Conservation (phyloP, 2,329 filamentous ascomycete genomes). For the Myotisia sp. region DNA sequence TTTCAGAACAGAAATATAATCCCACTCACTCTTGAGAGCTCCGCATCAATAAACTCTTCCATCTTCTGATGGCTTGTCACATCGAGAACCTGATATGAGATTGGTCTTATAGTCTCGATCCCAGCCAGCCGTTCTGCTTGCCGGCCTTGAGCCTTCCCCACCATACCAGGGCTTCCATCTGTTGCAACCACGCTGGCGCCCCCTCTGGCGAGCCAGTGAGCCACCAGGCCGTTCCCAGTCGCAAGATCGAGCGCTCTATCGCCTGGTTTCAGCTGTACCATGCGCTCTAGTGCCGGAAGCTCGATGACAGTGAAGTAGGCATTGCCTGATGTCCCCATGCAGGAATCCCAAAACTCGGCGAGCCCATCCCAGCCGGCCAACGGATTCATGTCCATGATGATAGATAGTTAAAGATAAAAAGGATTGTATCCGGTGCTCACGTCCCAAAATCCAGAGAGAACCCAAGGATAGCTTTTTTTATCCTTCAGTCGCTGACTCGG, state of each 20-base stretch:
- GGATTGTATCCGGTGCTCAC: no score
- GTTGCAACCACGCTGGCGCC: conserved; percentile 31
- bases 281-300: conserved; percentile 27
- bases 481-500: no score
- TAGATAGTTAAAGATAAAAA: no score
- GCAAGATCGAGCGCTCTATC: conserved; percentile 35
- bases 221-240: conserved; percentile 37
- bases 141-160: conserved; percentile 23
- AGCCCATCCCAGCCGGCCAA: conserved; percentile 27
- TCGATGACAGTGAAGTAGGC: conserved; percentile 34
- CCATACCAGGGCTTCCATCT: conserved; percentile 32
- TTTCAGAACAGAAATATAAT: background rate
- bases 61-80: conserved; percentile 25
- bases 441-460: no score
- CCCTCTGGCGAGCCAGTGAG: conserved; percentile 30
- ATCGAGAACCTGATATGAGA: conserved; percentile 26
- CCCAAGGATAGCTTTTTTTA: no score
- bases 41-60: conserved; percentile 16
- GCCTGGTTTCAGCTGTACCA: conserved; percentile 19
- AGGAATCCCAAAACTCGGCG: conserved; percentile 31
- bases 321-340: conserved; percentile 30
- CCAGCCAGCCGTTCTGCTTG: conserved; percentile 9
- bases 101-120: conserved; percentile 9
- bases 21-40: conserved; percentile 5
- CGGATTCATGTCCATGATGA: conserved; percentile 2